A percentile compares a stretch with the other conserved stretches of the same genome.
These are phyloP conservation scores for Rhamnella rubrinervis DNA, from an alignment of 331 rosid species.

Conservation along the genomic window DNA sequence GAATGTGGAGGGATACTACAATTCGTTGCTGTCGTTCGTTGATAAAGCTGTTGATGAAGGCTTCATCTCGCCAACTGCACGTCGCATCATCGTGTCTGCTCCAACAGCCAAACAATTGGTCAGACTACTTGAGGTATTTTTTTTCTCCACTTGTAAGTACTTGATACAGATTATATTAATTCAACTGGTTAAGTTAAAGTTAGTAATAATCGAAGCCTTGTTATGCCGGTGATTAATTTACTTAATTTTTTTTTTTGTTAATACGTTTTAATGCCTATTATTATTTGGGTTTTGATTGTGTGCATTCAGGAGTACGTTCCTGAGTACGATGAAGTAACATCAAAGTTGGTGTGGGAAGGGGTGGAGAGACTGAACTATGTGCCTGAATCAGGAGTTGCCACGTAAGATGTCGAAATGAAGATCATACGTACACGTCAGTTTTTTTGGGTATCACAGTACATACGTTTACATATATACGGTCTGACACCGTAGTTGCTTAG, in stretches of 20 bases:
- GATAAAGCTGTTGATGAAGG: constrained; percentile 99
- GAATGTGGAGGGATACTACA: constrained; percentile 97
- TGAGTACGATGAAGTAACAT: constrained; percentile 75
- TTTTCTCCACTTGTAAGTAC: background rate
- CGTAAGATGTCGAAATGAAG: constrained; percentile 34
- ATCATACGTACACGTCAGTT: background rate
- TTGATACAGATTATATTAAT: too few species aligned
- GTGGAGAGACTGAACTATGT: constrained; percentile 56
- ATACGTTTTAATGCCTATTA: background rate
- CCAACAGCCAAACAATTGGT: constrained; percentile 88
- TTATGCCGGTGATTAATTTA: too few species aligned
- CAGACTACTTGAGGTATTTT: constrained; percentile 75
- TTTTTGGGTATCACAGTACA: constrained; percentile 19
- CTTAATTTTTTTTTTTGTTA: background rate
- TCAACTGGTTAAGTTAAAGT: too few species aligned
- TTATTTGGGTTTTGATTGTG: background rate
- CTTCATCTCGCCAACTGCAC: constrained; percentile 89
- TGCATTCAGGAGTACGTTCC: constrained; percentile 79
- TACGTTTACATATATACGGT: constrained; percentile 5
- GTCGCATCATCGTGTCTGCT: constrained; percentile 96
- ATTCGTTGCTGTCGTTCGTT: constrained; percentile 82
- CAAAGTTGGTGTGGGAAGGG: constrained; percentile 97
- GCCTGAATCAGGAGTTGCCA: constrained; percentile 71
- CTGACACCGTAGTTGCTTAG: constrained; percentile 21
- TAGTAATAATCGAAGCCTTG: too few species aligned